These are phyloP conservation scores for Inonotus hispidus DNA, from an alignment of 1,284 basidiomycete species.

Conservation along the genomic window DNA sequence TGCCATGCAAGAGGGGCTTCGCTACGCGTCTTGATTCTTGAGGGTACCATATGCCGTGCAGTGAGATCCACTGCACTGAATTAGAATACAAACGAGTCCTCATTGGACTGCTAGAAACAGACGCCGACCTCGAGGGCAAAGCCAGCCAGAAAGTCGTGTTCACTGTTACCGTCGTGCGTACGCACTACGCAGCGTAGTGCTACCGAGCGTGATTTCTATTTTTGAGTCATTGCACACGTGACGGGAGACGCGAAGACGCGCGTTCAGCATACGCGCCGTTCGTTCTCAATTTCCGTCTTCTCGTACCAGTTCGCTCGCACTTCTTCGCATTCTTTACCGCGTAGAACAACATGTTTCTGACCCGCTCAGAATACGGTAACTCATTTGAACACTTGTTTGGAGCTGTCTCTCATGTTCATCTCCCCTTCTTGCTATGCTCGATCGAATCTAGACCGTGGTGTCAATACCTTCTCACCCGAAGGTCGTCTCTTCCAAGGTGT, in stretches of 20 bases:
- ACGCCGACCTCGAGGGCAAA: too few relatives aligned
- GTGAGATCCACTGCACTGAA: too few relatives aligned
- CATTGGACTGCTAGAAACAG: too few relatives aligned
- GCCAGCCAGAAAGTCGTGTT: too few relatives aligned
- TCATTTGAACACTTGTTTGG: not conserved
- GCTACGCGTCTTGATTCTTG: too few relatives aligned
- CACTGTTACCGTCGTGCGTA: too few relatives aligned
- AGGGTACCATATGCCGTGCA: too few relatives aligned
- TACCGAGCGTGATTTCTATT: too few relatives aligned
- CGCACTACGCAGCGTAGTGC: too few relatives aligned
- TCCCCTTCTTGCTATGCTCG: not conserved
- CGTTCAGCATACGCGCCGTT: not conserved
- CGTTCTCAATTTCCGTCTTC: not conserved
- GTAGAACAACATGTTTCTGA: slow-evolving; percentile 69
- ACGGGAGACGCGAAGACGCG: not conserved
- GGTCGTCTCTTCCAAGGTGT: slow-evolving; percentile 88
- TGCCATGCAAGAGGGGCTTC: too few relatives aligned
- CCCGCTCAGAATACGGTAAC: slow-evolving; percentile 87
- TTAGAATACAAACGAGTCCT: too few relatives aligned
- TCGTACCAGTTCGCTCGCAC: not conserved
- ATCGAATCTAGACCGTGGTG: slow-evolving; percentile 77
- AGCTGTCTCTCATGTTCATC: not conserved
- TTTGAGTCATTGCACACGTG: too few relatives aligned
- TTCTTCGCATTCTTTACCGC: not conserved
- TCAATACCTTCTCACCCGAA: slow-evolving; percentile 99